A percentile compares a stretch with the other conserved stretches of the same genome.
Conservation (phyloP, 2,329 filamentous ascomycete genomes). For the Blumeriella jaapii region DNA sequence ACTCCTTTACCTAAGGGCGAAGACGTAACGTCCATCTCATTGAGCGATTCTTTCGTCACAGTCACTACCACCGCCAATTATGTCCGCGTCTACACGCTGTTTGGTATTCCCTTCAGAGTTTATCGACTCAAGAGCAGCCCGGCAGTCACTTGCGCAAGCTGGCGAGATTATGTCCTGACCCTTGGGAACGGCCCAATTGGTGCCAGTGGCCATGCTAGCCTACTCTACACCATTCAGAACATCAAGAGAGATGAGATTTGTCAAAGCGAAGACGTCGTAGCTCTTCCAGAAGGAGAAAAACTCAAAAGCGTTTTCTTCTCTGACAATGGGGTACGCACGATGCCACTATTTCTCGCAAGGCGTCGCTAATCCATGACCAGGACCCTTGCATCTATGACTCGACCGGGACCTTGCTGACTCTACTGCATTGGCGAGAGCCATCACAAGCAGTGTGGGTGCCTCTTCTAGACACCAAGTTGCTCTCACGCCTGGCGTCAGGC, state of each 20-base stretch:
- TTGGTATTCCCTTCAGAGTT: slow-evolving; percentile 77
- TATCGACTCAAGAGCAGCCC: slow-evolving; percentile 87
- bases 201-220: slow-evolving; percentile 62
- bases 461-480: slow-evolving; percentile 74
- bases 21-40: slow-evolving; percentile 72
- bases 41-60: slow-evolving; percentile 84
- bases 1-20: slow-evolving; percentile 83
- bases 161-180: slow-evolving; percentile 92
- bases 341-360: neutral
- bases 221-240: slow-evolving; percentile 90
- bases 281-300: slow-evolving; percentile 61
- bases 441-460: slow-evolving; percentile 87
- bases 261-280: slow-evolving; percentile 86
- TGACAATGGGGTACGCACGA: slow-evolving; percentile 62
- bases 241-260: slow-evolving; percentile 88
- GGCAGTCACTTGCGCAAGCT: slow-evolving; percentile 85
- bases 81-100: slow-evolving; percentile 84
- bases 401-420: slow-evolving; percentile 73
- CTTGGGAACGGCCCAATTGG: slow-evolving; percentile 84
- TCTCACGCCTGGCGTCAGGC: slow-evolving; percentile 72
- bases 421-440: slow-evolving; percentile 81
- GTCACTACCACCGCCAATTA: slow-evolving; percentile 81
- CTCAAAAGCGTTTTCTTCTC: slow-evolving; percentile 85
- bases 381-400: slow-evolving; percentile 96
- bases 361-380: slow-evolving; percentile 30